A percentile compares a stretch with the other conserved stretches of the same genome.
Conservation (phyloP, 2,329 filamentous ascomycete genomes). For the Trichophyton simii region DNA sequence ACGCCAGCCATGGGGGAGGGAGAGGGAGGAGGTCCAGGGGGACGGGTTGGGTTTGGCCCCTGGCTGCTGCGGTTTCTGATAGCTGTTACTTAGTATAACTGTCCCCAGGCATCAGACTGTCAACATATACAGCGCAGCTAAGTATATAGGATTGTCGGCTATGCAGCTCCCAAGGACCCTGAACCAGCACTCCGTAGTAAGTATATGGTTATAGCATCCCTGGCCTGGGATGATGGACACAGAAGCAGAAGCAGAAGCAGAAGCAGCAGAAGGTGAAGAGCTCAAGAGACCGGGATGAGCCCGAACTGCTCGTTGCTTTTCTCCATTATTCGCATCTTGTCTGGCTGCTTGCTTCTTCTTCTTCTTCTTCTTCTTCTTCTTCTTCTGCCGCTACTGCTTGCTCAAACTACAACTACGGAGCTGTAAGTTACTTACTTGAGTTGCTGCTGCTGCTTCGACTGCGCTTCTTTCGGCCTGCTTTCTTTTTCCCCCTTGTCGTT, state of each 20-base stretch:
- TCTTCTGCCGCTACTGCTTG: not conserved
- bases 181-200: not conserved
- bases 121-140: too few relatives aligned
- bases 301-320: not conserved
- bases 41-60: not conserved
- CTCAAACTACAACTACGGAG: too few relatives aligned
- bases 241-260: not conserved
- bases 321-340: not conserved
- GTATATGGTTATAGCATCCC: not conserved
- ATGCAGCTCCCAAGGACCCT: not conserved
- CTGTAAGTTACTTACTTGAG: too few relatives aligned
- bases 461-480: not conserved
- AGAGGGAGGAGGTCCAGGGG: not conserved
- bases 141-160: too few relatives aligned
- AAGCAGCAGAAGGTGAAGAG: too few relatives aligned
- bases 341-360: not conserved
- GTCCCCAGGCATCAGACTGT: too few relatives aligned
- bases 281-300: not conserved
- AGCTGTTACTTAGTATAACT: too few relatives aligned
- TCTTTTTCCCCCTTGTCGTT: not conserved
- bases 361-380: too few relatives aligned
- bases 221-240: not conserved
- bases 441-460: not conserved
- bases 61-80: not conserved
- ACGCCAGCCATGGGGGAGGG: not conserved